Evolutionary conservation across 805 yeast species (phyloP), one percentile per base, ranked within the genome.

Genomic region (Candida qinlingensis): DNA sequence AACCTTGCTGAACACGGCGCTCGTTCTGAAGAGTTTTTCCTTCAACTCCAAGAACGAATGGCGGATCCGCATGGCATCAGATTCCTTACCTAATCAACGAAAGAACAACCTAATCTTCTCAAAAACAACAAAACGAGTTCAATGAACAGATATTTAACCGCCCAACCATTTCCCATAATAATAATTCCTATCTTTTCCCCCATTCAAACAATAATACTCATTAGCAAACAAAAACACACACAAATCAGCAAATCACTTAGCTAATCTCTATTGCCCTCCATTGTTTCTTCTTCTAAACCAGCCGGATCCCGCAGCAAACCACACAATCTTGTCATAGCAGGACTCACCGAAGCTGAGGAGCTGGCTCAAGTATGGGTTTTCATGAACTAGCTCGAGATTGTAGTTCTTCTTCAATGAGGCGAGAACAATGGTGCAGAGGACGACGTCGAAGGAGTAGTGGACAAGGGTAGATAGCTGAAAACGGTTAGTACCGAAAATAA

Each of bases 331-430:
- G 7, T 44, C 51, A n/a, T 36, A 48, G 27, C 47, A 41, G 8
- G 40, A 25, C 25, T 44, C 47, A 11, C 51, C 51, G 29, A 48
- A 33, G n/a, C 25, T 8, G 5, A 48, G 28, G 9, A 48, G 25
- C 13, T 48, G 41, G 7, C 27, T 19, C 9, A 44, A 28, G 12
- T 48, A 42, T 6, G 29, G 30, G 42, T 44, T 48, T 6, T 37
- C 38, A 11, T 33, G 41, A n/a, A 44, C 33, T 6, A 48, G 37
- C 30, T 44, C 48, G 6, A 48, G 38, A 12, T 48, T 36, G 40
- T 44, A 44, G 43, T 41, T 48, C 40, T 44, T 44, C 38, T 41
- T 45, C 8, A 48, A 33, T 5, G 51, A 44, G 8, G 45, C 47
- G 4, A 48, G 37, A 9, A 48, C 39, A 47, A 48, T 44, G 4